Evolutionary conservation across 73 alveolate genomes (phyloP).

Genomic region (Uronychia binucleata): DNA sequence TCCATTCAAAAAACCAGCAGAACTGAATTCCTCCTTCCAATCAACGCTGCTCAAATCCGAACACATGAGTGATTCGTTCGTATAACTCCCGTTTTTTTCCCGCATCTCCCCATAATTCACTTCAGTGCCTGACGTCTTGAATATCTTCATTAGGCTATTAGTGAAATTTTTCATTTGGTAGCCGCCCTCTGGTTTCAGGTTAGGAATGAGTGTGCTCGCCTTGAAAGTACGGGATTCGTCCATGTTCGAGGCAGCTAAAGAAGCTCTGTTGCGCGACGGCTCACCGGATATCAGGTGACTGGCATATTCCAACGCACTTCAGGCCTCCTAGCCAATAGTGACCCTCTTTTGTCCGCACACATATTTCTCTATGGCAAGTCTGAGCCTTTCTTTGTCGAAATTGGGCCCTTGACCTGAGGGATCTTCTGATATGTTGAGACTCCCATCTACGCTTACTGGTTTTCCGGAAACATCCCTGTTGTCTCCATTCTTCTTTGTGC

Average conservation of each 20-base stretch:
- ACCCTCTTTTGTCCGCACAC: background rate
- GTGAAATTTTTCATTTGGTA: background rate
- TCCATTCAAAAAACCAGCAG: too few relatives aligned
- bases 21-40: too few relatives aligned
- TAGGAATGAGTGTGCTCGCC: background rate
- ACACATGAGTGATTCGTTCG: too few relatives aligned
- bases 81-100: too few relatives aligned
- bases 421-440: background rate
- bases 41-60: too few relatives aligned
- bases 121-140: background rate
- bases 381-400: background rate
- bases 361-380: background rate
- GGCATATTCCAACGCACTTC: background rate
- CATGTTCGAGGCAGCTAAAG: background rate
- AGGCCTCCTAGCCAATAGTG: background rate
- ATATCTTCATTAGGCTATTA: background rate
- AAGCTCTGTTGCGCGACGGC: background rate
- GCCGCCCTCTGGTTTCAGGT: background rate
- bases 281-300: background rate
- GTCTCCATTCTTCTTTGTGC: too few relatives aligned
- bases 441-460: background rate
- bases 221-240: background rate
- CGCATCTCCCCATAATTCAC: too few relatives aligned
- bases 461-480: background rate
- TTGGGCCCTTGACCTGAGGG: background rate